Evolutionary conservation across 352 stramenopile species (phyloP), one percentile per base, ranked within the genome.

Genomic region (Phytophthora brassicae): DNA sequence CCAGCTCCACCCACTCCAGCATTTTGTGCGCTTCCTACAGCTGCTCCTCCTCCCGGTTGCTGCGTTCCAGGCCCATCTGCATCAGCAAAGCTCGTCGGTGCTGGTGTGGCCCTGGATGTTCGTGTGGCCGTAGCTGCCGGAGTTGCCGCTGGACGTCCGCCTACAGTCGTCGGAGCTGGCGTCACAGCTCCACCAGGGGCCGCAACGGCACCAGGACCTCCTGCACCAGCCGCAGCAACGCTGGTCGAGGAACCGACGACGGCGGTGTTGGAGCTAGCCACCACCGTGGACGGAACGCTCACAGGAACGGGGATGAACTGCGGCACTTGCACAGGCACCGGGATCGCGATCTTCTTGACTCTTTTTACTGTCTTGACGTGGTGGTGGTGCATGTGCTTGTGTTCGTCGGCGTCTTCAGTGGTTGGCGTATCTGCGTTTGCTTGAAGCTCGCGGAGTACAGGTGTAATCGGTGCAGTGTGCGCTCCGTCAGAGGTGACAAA

Each of bases 261-360:
- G 16, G 46, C 66, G 36, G 24, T 74, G 51, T 64, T 64, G 41
- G 61, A 61, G 45, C 19, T 66, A 6, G 60, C 53, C 14, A 73
- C 56, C 38, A 74, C 61, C 8, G 66, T 44, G n/a, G 61, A 65
- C 26, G 62, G 61, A 42, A 64, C 51, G 3, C 29, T 58, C 35
- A 74, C 41, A 0, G 61, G 66, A 22, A 74, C 56, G 13, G 66
- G 62, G 26, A 71, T 68, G 51, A 44, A 55, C 20, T 74, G 66
- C 14, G 61, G 66, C 36, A 74, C 56, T 28, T 71, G 36, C 5
- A 71, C 62, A 11, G 66, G 66, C 14, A 74, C 61, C 1, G 66
- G 66, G 29, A 74, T 60, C 20, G 60, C 66, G 51, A 70, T 64
- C 38, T 74, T 74, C 61, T 74, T 74, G 47, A 73, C 60, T 63